These are phyloP conservation scores for Orobanche coerulescens DNA, from an alignment of 257 asterid species.

Conservation along the genomic window DNA sequence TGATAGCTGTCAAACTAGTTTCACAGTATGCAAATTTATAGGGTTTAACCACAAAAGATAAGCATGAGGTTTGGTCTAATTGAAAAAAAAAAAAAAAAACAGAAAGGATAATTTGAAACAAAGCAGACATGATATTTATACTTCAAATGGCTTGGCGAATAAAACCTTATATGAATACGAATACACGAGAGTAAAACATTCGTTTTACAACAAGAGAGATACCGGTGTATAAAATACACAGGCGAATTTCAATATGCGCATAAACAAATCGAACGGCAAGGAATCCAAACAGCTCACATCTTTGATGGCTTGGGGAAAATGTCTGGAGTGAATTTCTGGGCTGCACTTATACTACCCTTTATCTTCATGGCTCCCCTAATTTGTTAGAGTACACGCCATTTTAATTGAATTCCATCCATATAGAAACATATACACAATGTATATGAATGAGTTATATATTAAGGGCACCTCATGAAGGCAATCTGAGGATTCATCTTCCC, in stretches of 20 bases:
- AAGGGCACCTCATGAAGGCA: slow-evolving; percentile 60
- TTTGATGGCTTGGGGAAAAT: slow-evolving; percentile 86
- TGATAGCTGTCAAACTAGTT: too few relatives aligned
- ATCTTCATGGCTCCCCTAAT: slow-evolving; percentile 75
- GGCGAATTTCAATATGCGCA: slow-evolving; percentile 9
- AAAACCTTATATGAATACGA: not conserved
- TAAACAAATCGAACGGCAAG: not conserved
- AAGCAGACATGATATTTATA: not conserved
- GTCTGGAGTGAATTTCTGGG: slow-evolving; percentile 81
- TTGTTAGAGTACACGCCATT: not conserved
- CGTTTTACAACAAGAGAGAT: not conserved
- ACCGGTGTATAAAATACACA: not conserved
- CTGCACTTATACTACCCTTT: slow-evolving; percentile 77
- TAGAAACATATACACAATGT: not conserved
- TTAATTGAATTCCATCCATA: not conserved
- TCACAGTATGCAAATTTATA: too few relatives aligned
- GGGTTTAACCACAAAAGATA: too few relatives aligned
- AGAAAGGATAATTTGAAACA: not conserved
- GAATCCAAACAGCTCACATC: slow-evolving; percentile 40
- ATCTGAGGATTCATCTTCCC: slow-evolving; percentile 54
- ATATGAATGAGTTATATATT: not conserved
- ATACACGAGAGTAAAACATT: not conserved
- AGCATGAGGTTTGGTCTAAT: too few relatives aligned
- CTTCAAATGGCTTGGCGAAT: not conserved
- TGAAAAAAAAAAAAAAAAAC: too few relatives aligned